Conservation (phyloP, 768 basidiomycete genomes). For the Mycena maculata region DNA sequence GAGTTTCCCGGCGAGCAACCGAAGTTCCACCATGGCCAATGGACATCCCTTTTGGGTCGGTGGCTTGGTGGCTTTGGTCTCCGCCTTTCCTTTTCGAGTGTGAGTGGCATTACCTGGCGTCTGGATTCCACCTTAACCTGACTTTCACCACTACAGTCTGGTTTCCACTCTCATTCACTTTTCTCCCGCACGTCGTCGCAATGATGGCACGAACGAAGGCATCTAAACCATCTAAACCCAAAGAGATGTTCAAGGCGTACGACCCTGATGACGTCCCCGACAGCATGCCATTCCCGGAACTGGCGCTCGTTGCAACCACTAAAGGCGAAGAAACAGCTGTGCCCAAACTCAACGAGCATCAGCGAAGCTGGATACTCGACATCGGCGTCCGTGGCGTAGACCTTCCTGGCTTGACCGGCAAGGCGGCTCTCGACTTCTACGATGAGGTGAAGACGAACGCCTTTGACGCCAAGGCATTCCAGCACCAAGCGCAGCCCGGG, state of each 20-base stretch:
- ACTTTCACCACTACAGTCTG: too few species aligned
- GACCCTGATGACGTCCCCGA: not conserved
- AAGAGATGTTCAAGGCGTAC: constrained; percentile 23
- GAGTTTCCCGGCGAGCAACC: too few species aligned
- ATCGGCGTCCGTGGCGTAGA: constrained; percentile 8
- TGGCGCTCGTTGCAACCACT: not conserved
- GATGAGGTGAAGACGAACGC: constrained; percentile 12
- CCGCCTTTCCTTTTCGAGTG: too few species aligned
- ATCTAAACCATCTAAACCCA: too few species aligned
- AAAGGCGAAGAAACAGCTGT: not conserved
- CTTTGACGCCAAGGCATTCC: constrained; percentile 13
- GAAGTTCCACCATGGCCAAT: too few species aligned
- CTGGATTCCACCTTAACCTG: too few species aligned
- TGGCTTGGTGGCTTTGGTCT: too few species aligned
- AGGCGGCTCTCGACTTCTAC: not conserved
- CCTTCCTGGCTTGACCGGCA: not conserved
- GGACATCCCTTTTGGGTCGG: too few species aligned
- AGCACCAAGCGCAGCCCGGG: not conserved
- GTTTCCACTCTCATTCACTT: too few species aligned
- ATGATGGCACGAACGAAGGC: too few species aligned
- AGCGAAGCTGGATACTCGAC: constrained; percentile 19
- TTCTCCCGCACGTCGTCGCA: too few species aligned
- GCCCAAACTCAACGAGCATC: constrained; percentile 15
- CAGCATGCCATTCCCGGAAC: constrained; percentile 12
- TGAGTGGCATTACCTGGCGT: too few species aligned